phyloP scores from a whole-genome alignment of 2,329 filamentous ascomycete species.

The Cytospora paraplurivora region DNA sequence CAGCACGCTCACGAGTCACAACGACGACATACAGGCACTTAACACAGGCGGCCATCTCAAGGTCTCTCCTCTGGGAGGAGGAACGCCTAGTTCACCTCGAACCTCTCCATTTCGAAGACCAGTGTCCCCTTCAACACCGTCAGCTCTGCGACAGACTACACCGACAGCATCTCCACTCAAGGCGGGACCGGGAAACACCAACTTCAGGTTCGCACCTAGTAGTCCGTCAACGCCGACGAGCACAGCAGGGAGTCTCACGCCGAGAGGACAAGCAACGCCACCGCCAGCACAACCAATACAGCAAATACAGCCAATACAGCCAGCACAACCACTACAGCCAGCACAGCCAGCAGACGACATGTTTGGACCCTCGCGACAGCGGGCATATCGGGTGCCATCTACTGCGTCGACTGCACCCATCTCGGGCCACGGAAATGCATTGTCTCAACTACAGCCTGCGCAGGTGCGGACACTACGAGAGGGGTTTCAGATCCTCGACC shows the following conservation, averaged over 20 bases:
- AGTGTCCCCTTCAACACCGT: slow-evolving; percentile 67
- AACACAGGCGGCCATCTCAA: slow-evolving; percentile 37
- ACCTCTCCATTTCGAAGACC: slow-evolving; percentile 65
- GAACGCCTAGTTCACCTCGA: slow-evolving; percentile 56
- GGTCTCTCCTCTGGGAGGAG: slow-evolving; percentile 20
- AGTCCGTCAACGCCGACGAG: slow-evolving; percentile 31
- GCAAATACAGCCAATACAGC: slow-evolving; percentile 10
- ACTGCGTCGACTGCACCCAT: slow-evolving; percentile 41
- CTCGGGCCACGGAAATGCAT: slow-evolving; percentile 52
- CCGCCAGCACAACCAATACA: neutral
- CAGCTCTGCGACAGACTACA: slow-evolving; percentile 64
- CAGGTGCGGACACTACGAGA: slow-evolving; percentile 88
- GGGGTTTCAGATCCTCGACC: slow-evolving; percentile 89
- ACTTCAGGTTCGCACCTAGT: slow-evolving; percentile 47
- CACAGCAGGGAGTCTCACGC: slow-evolving; percentile 42
- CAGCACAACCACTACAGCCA: slow-evolving; percentile 11
- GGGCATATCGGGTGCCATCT: slow-evolving; percentile 36
- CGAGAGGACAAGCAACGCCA: slow-evolving; percentile 35
- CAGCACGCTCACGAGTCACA: slow-evolving; percentile 17
- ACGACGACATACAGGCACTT: slow-evolving; percentile 48
- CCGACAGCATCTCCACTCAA: slow-evolving; percentile 64
- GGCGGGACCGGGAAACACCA: slow-evolving; percentile 45
- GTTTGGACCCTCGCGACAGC: slow-evolving; percentile 43
- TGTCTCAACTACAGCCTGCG: slow-evolving; percentile 75
- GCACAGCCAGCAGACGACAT: slow-evolving; percentile 33